Evolutionary conservation across 2,329 filamentous ascomycete genomes (phyloP).

Genomic region (Penicillium italicum): DNA sequence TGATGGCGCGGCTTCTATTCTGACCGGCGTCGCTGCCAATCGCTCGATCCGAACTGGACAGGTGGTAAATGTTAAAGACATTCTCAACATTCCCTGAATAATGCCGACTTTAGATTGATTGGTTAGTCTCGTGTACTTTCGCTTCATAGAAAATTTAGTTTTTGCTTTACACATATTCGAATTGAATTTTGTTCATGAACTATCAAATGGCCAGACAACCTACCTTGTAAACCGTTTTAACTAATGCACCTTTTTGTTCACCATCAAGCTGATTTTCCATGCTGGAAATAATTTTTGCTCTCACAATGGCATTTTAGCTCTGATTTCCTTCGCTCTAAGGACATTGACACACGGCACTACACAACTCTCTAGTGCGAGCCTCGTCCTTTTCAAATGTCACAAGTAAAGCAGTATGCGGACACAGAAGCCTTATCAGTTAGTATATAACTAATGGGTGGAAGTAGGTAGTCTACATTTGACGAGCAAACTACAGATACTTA

Average conservation of each 20-base stretch:
- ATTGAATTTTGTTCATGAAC: background rate
- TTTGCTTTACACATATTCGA: background rate
- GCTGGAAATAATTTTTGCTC: no score
- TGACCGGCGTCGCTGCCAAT: conserved; percentile 60
- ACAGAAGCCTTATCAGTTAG: background rate
- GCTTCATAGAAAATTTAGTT: background rate
- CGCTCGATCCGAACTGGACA: conserved; percentile 56
- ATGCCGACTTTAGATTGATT: background rate
- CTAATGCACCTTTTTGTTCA: background rate
- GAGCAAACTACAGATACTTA: background rate
- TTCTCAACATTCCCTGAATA: conserved; percentile 8
- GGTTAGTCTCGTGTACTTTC: background rate
- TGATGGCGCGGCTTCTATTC: conserved; percentile 57
- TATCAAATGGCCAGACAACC: background rate
- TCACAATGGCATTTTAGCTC: no score
- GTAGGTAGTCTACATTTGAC: background rate
- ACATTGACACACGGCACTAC: background rate
- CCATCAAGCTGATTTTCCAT: no score
- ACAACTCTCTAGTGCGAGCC: background rate
- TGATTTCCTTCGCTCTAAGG: background rate
- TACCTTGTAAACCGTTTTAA: background rate
- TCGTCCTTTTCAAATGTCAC: background rate
- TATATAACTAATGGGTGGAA: background rate
- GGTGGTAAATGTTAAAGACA: conserved; percentile 55
- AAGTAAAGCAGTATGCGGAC: background rate